Conservation (phyloP, 78 protist species). For the Tieghemostelium lacteum region DNA sequence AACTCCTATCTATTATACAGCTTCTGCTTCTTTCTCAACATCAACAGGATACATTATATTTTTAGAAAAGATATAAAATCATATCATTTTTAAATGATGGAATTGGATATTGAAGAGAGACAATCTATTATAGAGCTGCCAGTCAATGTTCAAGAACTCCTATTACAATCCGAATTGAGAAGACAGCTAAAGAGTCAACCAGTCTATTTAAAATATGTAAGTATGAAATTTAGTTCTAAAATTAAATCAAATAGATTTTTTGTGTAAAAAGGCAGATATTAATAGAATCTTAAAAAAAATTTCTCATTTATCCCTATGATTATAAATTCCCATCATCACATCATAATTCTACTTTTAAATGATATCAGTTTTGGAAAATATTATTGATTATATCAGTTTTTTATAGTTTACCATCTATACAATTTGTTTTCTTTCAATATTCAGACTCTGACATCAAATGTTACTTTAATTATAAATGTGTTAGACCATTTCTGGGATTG, state of each 20-base stretch:
- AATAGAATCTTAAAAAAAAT: neutral
- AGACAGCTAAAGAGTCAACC: conserved; percentile 63
- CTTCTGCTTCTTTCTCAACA: no score
- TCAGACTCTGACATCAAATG: conserved; percentile 35
- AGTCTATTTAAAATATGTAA: conserved; percentile 73
- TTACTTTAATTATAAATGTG: conserved; percentile 80
- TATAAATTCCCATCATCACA: neutral
- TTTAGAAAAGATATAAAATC: no score
- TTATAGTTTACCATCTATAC: conserved; percentile 79
- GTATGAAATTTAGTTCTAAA: neutral
- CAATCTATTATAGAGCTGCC: neutral
- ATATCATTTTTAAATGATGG: no score
- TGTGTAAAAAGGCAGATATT: neutral
- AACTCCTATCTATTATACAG: no score
- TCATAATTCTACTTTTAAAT: neutral
- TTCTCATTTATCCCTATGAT: neutral
- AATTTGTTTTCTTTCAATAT: conserved; percentile 80
- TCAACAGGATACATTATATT: no score
- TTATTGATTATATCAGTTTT: conserved; percentile 66
- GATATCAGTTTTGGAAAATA: conserved; percentile 76
- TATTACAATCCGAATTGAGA: conserved; percentile 41
- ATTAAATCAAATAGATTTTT: neutral
- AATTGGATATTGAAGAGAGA: conserved; percentile 1
- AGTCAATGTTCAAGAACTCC: conserved; percentile 28
- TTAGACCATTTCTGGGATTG: conserved; percentile 35